These are phyloP conservation scores for Rhizopus sp. DNA, from an alignment of 371 early-diverging fungal genomes.

Conservation along the genomic window DNA sequence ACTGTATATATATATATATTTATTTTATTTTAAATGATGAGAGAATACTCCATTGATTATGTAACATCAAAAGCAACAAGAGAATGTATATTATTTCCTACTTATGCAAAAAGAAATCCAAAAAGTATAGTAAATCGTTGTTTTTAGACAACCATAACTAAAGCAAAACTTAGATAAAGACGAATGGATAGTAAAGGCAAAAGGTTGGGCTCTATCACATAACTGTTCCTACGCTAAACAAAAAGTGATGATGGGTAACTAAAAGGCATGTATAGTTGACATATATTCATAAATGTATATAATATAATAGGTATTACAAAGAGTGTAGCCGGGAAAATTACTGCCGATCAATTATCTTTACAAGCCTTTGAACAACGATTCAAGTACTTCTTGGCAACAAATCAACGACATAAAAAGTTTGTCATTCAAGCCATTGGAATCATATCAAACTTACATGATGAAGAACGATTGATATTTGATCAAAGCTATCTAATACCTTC, in stretches of 20 bases:
- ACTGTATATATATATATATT: no score
- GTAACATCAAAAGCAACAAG: neutral
- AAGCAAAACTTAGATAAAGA: constrained; percentile 11
- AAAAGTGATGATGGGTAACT: constrained; percentile 38
- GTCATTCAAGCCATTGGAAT: constrained; percentile 35
- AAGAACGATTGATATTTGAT: neutral
- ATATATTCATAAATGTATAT: neutral
- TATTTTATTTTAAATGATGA: no score
- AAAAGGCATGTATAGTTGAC: neutral
- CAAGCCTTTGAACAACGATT: constrained; percentile 43
- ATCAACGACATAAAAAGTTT: constrained; percentile 37
- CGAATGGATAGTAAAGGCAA: constrained; percentile 38
- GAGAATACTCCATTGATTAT: neutral
- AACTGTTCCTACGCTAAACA: constrained; percentile 23
- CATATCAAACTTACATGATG: neutral
- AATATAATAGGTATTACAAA: constrained; percentile 34
- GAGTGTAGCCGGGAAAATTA: constrained; percentile 33
- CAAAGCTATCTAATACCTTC: neutral
- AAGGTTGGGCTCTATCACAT: constrained; percentile 43
- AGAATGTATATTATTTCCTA: constrained; percentile 29
- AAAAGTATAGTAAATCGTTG: constrained; percentile 8
- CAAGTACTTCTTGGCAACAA: constrained; percentile 46
- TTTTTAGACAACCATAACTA: neutral
- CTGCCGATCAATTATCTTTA: constrained; percentile 26
- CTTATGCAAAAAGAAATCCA: constrained; percentile 28